A percentile compares a stretch with the other conserved stretches of the same genome.
phyloP scores from a whole-genome alignment of 2,329 filamentous ascomycete species.

The Aspergillus neoniger region DNA sequence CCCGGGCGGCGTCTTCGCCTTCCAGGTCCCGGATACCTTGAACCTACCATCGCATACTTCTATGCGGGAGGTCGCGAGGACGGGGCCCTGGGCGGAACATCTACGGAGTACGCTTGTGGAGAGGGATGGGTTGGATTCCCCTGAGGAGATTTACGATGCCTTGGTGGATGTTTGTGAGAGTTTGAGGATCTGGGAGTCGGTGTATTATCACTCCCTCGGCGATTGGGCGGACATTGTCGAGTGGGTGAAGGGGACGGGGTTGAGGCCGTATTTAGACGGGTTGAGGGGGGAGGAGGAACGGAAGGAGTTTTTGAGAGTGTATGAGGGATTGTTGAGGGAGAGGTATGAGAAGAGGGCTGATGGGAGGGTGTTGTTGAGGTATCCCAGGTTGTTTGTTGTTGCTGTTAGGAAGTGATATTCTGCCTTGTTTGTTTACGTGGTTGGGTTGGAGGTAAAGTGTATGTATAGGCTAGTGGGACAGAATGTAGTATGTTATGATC shows the following conservation, averaged over 20 bases:
- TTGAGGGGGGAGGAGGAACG: slow-evolving; percentile 44
- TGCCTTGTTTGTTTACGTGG: neutral
- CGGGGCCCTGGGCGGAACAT: slow-evolving; percentile 42
- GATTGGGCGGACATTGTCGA: slow-evolving; percentile 56
- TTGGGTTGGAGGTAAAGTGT: no score
- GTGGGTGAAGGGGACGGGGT: slow-evolving; percentile 61
- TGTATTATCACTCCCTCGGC: slow-evolving; percentile 56
- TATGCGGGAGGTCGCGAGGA: slow-evolving; percentile 49
- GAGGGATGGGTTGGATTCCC: slow-evolving; percentile 53
- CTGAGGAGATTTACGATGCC: slow-evolving; percentile 52
- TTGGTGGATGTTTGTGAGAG: slow-evolving; percentile 39
- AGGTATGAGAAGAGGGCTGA: slow-evolving; percentile 51
- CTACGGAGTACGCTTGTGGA: slow-evolving; percentile 34
- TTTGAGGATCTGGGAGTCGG: slow-evolving; percentile 58
- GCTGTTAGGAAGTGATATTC: slow-evolving; percentile 32
- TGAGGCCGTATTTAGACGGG: slow-evolving; percentile 57
- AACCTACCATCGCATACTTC: slow-evolving; percentile 51
- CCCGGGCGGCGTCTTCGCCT: slow-evolving; percentile 54
- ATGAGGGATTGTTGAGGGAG: slow-evolving; percentile 47
- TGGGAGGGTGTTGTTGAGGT: slow-evolving; percentile 58
- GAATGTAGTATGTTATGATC: no score
- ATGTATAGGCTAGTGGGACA: no score
- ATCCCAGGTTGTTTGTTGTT: slow-evolving; percentile 60
- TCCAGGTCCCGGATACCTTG: slow-evolving; percentile 59
- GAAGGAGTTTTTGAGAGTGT: slow-evolving; percentile 50